Evolutionary conservation across 2,329 filamentous ascomycete genomes (phyloP).

Genomic region (Calonectria montana): DNA sequence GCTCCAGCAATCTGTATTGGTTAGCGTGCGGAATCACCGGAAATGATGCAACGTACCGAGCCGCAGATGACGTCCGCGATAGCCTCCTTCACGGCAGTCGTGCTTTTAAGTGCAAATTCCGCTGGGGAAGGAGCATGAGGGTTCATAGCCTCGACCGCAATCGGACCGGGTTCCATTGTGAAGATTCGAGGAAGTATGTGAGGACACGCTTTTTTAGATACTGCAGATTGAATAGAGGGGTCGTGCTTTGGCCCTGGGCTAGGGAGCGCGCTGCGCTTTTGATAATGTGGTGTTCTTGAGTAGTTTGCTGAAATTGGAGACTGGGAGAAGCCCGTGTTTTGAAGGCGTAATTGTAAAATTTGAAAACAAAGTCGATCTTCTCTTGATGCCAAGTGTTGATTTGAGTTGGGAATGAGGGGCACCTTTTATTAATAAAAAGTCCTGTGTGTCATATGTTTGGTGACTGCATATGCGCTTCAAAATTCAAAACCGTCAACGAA

Average conservation of each 20-base stretch:
- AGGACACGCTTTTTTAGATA: not conserved
- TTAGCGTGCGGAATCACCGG: slow-evolving; percentile 1
- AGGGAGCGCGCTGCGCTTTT: not conserved
- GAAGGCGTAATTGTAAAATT: not conserved
- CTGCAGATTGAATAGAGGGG: not conserved
- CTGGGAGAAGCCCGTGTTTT: not conserved
- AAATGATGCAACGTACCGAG: slow-evolving; percentile 68
- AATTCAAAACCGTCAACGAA: not conserved
- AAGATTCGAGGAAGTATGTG: slow-evolving; percentile 24
- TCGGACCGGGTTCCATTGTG: slow-evolving; percentile 46
- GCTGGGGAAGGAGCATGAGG: slow-evolving; percentile 27
- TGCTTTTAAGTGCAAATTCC: slow-evolving; percentile 47
- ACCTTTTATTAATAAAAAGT: not conserved
- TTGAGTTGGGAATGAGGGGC: slow-evolving; percentile 20
- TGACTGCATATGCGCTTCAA: not conserved
- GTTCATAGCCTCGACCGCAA: slow-evolving; percentile 42
- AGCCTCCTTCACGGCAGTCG: slow-evolving; percentile 69
- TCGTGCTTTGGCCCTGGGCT: not conserved
- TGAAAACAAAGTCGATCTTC: no score
- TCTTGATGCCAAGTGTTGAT: slow-evolving; percentile 7
- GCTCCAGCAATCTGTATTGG: slow-evolving; percentile 77
- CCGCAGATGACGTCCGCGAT: slow-evolving; percentile 90
- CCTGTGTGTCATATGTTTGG: not conserved
- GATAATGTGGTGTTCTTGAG: not conserved
- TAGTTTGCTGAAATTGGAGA: not conserved